Evolutionary conservation across 345 rosid genomes (phyloP), one percentile per base, ranked within the genome.

Genomic region (Boechera retrofracta): DNA sequence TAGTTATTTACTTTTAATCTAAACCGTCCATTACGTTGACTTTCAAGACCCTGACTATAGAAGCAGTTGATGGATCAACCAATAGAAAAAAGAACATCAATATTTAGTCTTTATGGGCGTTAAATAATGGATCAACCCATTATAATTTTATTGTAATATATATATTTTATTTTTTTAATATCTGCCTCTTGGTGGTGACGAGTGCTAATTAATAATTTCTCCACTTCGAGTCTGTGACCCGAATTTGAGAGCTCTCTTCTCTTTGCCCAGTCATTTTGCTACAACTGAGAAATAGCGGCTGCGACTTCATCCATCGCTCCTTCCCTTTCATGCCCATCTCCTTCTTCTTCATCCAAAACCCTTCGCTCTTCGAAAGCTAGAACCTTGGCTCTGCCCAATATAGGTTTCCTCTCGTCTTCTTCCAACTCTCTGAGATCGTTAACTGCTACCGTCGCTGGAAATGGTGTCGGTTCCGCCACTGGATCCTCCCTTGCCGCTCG

Each of bases 401-500:
- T 86, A 3, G 81, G 83, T 12, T 89, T 79, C 78, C 80, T 83
- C 21, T 83, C 86, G 0, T 82, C 88, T 10, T 67, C 78, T 42
- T 72, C 86, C 2, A 79, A 77, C 75, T 80, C 86, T 5, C 61
- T 78, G 57, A 69, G 76, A 75, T 58, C 87, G 3, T 79, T 85
- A 31, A 58, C 36, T 12, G 85, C 83, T 29, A 7, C 82, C 33
- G 56, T 42, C 51, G 15, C 74, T 36, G 72, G 87, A 59, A 83
- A 73, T 74, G 80, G 84, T 28, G n/a, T 33, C 10, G 42, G 60
- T 67, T 65, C 78, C 32, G 71, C 48, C 10, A 31, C 44, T 16
- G 85, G 88, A 4, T 88, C 87, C 2, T 85, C 85, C 33, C 74
- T 89, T 28, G 75, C 71, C 1, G 83, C 89, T 8, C 72, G 85